Base-by-base conservation (phyloP, 768 basidiomycete species). In the Leccinum imitatum region DNA sequence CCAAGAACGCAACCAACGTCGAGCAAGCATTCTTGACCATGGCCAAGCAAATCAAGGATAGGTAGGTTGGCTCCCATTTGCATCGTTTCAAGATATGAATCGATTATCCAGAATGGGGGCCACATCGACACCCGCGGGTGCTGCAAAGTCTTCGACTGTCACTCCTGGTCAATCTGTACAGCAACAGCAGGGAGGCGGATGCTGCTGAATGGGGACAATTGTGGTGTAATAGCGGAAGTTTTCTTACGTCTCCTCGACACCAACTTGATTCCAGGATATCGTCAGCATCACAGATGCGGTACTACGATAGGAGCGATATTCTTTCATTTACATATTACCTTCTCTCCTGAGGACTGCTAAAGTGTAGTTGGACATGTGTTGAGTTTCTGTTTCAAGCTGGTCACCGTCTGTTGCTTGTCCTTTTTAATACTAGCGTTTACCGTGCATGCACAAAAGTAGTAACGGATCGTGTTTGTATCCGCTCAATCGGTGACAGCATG, bases 21-120 rank as follows among this genome's bases (percentile, higher is more conserved):
- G 97, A 99, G 75, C 94, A 99, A 76, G 95, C 97, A 6, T 99
- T 99, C 86, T 87, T 98, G 82, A 95, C 95, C 31, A 93, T 99
- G 85, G 95, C 97, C 4, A 92, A 96, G 81, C 92, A 93, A 77
- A 93, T 94, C 73, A 93, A 94, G 74, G 92, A 94, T 75, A 86
- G 91, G 91, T 90, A 68, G 33, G 84, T 64, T 3, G 21, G 11
- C 41, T 9, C 9, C 48, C 13, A n/a, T 17, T 5, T 15, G 27
- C 10, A 37, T 33, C 23, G 35, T 51, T 41, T 50, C 11, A 35
- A 39, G 17, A 31, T 57, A 13, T 54, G 63, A 19, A 57, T 15
- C 50, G 0, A 44, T 46, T 35, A 46, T 55, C 54, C 57, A 94
- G 93, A 65, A 93, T 94, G 90, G 93, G 92, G 15, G 86, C 92